phyloP scores from a whole-genome alignment of 768 basidiomycete genomes.

The Suillus fuscotomentosus region DNA sequence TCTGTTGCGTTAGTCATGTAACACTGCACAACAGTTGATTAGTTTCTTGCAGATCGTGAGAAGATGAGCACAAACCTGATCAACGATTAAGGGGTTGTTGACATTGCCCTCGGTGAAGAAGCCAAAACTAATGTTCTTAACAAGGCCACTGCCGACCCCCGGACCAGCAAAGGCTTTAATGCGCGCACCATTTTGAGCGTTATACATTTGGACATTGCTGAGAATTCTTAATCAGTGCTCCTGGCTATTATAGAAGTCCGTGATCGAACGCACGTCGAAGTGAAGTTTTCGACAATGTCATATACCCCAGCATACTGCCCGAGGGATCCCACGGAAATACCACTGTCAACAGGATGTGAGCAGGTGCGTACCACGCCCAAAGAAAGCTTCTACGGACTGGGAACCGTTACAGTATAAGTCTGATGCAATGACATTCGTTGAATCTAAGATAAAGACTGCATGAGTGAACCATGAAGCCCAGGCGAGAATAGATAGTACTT shows the following conservation, averaged over 20 bases:
- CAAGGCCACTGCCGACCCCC: slow-evolving; percentile 37
- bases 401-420: slow-evolving; percentile 61
- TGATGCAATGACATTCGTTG: slow-evolving; percentile 56
- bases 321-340: slow-evolving; percentile 49
- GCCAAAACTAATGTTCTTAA: slow-evolving; percentile 23
- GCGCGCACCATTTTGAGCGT: slow-evolving; percentile 48
- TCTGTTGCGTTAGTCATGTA: slow-evolving; percentile 32
- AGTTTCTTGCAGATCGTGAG: not conserved
- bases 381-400: slow-evolving; percentile 32
- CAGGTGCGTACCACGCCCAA: not conserved
- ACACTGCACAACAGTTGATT: slow-evolving; percentile 25
- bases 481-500: slow-evolving; percentile 26
- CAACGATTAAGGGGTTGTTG: slow-evolving; percentile 41
- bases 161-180: slow-evolving; percentile 52
- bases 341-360: slow-evolving; percentile 30
- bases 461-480: not conserved
- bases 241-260: not conserved
- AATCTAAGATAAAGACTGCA: slow-evolving; percentile 22
- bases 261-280: slow-evolving; percentile 1
- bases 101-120: slow-evolving; percentile 34
- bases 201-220: slow-evolving; percentile 41
- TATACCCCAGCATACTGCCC: slow-evolving; percentile 41
- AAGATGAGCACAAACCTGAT: slow-evolving; percentile 26
- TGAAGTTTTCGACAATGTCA: slow-evolving; percentile 46
- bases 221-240: slow-evolving; percentile 13